phyloP scores from a whole-genome alignment of 2,329 filamentous ascomycete species.

The Penicillium nordicum region DNA sequence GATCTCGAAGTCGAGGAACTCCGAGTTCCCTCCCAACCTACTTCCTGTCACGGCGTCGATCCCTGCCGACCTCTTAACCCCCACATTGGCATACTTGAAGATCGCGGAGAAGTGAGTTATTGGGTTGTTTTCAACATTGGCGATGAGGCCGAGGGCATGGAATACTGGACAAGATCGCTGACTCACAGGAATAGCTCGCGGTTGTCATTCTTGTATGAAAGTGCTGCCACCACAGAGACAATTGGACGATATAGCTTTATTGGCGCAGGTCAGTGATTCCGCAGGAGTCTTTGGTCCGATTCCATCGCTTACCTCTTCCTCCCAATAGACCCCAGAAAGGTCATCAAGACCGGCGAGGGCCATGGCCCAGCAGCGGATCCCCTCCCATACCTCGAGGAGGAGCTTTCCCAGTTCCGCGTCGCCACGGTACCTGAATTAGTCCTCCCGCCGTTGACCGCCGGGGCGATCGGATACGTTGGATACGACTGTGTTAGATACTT shows the following conservation, averaged over 20 bases:
- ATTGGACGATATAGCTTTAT: conserved; percentile 96
- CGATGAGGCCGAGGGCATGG: background rate
- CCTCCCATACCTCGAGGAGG: conserved; percentile 73
- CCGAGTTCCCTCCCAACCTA: conserved; percentile 66
- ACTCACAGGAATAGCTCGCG: conserved; percentile 51
- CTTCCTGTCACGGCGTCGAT: conserved; percentile 81
- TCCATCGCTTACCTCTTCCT: conserved; percentile 9
- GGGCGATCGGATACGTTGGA: conserved; percentile 92
- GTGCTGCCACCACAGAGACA: conserved; percentile 83
- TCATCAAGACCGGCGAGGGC: conserved; percentile 81
- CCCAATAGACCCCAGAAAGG: conserved; percentile 60
- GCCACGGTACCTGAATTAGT: conserved; percentile 77
- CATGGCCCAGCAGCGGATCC: conserved; percentile 83
- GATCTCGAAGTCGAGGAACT: conserved; percentile 50
- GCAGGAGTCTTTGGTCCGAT: background rate
- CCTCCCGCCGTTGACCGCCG: conserved; percentile 82
- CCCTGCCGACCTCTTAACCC: conserved; percentile 87
- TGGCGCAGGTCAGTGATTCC: conserved; percentile 60
- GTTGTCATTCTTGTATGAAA: conserved; percentile 93
- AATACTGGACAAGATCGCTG: conserved; percentile 11
- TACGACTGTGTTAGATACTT: conserved; percentile 98
- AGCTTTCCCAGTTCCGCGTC: conserved; percentile 74
- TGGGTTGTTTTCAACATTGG: background rate
- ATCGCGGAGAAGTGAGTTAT: conserved; percentile 66
- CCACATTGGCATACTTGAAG: conserved; percentile 93